phyloP scores from a whole-genome alignment of 1,139 yeast species.

The Pichia sp. region DNA sequence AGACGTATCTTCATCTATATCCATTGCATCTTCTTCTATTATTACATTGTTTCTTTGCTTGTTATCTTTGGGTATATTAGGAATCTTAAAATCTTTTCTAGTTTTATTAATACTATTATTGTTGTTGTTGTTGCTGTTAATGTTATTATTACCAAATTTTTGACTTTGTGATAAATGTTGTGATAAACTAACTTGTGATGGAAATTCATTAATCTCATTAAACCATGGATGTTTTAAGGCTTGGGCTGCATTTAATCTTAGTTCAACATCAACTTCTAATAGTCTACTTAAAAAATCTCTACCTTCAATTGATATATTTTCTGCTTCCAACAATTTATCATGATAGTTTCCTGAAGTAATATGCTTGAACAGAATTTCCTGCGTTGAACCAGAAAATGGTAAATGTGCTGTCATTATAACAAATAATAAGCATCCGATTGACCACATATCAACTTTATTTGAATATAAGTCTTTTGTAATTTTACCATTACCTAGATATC shows the following conservation, averaged over 20 bases:
- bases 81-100: slow-evolving; percentile 12
- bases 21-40: not conserved
- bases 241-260: slow-evolving; percentile 62
- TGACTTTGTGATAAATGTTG: slow-evolving; percentile 40
- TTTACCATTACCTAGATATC: slow-evolving; percentile 29
- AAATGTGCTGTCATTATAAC: slow-evolving; percentile 86
- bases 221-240: slow-evolving; percentile 75
- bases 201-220: slow-evolving; percentile 30
- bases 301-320: slow-evolving; percentile 57
- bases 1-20: not conserved
- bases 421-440: slow-evolving; percentile 84
- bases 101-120: no score
- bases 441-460: slow-evolving; percentile 92
- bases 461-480: slow-evolving; percentile 51
- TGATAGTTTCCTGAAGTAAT: slow-evolving; percentile 76
- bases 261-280: slow-evolving; percentile 66
- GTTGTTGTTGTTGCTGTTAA: not conserved
- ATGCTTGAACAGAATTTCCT: slow-evolving; percentile 72
- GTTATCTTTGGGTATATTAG: slow-evolving; percentile 8
- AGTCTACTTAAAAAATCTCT: slow-evolving; percentile 63
- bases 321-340: slow-evolving; percentile 67
- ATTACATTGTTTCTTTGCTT: not conserved
- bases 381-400: slow-evolving; percentile 91
- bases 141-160: not conserved
- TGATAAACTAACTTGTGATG: slow-evolving; percentile 52